Evolutionary conservation across 2,329 filamentous ascomycete species (phyloP), one percentile per base, ranked within the genome.

Genomic region (Calonectria ilicicola): DNA sequence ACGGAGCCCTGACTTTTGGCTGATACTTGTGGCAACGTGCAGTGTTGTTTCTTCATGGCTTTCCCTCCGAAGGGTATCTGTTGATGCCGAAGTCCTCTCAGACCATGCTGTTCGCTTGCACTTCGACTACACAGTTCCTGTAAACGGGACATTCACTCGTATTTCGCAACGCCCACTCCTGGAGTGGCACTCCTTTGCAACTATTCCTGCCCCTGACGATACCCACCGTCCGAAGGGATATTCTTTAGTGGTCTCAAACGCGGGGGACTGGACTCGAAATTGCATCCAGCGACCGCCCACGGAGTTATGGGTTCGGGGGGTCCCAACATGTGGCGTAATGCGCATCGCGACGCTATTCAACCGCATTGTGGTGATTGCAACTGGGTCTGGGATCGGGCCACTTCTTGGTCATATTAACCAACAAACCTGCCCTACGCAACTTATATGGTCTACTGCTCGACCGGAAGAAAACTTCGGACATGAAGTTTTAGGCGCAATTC

Each of bases 131-230:
- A 88, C 89, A 21, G 87, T 89, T 26, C 90, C 91, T 10, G 86
- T 89, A 65, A 85, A 85, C 56, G 84, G 84, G 0, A 84, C 77
- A 76, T 85, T 85, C 73, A 84, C 84, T 3, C 90, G 92, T 47
- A 83, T 95, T 27, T 90, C 93, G 3, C 88, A 89, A 66, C 86
- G 87, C 10, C 93, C 93, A 0, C 85, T 95, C 46, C 83, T 88
- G 10, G 93, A 96, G 82, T 94, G 93, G 88, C 94, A 96, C 83
- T 90, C 91, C 0, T 96, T 96, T 80, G 94, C 93, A 51, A 92
- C 92, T 1, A 93, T 95, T 72, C 91, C 93, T 1, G 88, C 91
- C 72, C 87, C 89, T 2, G 80, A 85, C 67, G 70, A 74, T 14
- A 80, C 78, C 27, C 67, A 74, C 1, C 71, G 78, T 2, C 76